Evolutionary conservation across 176 grass and related monocot genomes (phyloP), one percentile per base, ranked within the genome.

Genomic region (Hsuehochloa calcarea): DNA sequence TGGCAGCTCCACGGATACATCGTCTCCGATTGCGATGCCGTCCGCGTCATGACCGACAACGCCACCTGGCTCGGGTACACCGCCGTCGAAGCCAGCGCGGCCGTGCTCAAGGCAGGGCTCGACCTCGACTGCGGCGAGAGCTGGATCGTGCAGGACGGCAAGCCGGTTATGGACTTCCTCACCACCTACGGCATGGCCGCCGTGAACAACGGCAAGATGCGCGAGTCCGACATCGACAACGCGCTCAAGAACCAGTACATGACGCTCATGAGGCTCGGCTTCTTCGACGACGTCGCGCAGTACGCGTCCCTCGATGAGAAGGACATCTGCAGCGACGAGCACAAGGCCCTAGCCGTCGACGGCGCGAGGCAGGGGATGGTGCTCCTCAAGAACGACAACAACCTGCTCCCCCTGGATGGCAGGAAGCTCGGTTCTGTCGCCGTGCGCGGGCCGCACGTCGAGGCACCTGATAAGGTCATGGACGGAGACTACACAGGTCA

Each of bases 11-110:
- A 88, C 83, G 88, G 91, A 7, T 93, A 93, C 73, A 82, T 93
- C 37, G 91, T 93, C 44, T 93, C 88, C 34, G 91, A 93, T 74
- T 90, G 88, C 70, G 91, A 93, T 77, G 79, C 91, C 4, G 84
- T 90, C 1, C 79, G 60, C 15, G 87, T 92, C 55, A 22, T 89
- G 39, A 19, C 88, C 69, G 60, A 87, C 16, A 10, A 47, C 41
- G 74, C 71, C 17, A 59, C 65, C 3, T 92, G 88, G 86, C 86
- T 82, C 80, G 78, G 83, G 3, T 19, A 45, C 77, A 77, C 84
- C 4, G 80, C 61, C 20, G 87, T 72, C 61, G 84, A 92, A 45
- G 49, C 87, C 39, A 82, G 74, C 26, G 90, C 87, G 13, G 74
- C 75, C 68, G 79, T 43, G 1, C 37, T 92, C 72, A 72, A 56